phyloP scores from a whole-genome alignment of 2,329 filamentous ascomycete species.

The Epichloe elymi region DNA sequence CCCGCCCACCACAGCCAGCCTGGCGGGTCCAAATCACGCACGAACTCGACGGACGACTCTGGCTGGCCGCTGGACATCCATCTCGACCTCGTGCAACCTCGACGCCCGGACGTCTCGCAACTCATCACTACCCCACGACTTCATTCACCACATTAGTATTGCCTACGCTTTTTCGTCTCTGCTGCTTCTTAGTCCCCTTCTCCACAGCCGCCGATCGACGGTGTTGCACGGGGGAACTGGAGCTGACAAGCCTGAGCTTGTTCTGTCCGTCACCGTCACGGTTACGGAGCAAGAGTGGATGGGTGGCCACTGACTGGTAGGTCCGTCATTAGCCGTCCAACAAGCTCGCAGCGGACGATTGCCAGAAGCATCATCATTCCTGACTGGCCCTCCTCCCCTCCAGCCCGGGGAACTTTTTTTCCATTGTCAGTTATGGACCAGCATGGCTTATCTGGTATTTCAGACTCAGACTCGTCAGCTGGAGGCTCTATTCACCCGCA shows the following conservation, averaged over 20 bases:
- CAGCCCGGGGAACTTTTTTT: background rate
- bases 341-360: background rate
- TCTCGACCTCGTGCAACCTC: background rate
- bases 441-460: conserved; percentile 14
- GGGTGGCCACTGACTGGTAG: background rate
- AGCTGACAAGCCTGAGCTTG: background rate
- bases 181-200: too few relatives aligned
- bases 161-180: background rate
- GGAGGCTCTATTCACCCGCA: conserved; percentile 7
- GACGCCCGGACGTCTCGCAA: background rate
- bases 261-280: conserved; percentile 48
- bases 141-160: background rate
- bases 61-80: too few relatives aligned
- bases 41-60: too few relatives aligned
- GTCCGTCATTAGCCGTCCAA: background rate
- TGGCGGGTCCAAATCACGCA: background rate
- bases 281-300: conserved; percentile 20
- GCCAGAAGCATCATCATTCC: background rate
- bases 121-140: background rate
- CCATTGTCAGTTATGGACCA: conserved; percentile 11
- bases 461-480: conserved; percentile 13
- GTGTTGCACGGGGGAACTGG: background rate
- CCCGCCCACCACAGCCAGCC: background rate
- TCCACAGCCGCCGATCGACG: background rate
- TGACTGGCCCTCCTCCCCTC: background rate